Evolutionary conservation across 2,329 filamentous ascomycete species (phyloP).

Genomic region (Xylariaceae sp.): DNA sequence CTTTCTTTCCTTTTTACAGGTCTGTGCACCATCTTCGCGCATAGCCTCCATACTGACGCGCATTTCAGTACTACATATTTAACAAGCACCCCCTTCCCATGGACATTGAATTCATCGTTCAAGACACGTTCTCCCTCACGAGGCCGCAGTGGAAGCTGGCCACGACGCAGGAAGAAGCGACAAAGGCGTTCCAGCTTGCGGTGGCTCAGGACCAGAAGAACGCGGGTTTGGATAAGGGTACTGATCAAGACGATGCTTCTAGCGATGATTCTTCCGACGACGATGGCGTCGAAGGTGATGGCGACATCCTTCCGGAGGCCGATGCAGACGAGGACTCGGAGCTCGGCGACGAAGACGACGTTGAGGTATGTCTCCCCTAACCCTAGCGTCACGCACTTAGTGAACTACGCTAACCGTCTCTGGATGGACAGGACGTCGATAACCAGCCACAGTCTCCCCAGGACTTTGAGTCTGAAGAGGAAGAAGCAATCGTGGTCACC

Average conservation of each 20-base stretch:
- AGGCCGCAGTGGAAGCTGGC: conserved; percentile 93
- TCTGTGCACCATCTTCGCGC: conserved; percentile 36
- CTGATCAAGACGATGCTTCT: conserved; percentile 73
- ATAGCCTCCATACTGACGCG: conserved; percentile 17
- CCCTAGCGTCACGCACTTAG: background rate
- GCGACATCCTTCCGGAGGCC: conserved; percentile 63
- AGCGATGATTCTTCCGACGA: conserved; percentile 77
- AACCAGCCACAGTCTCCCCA: conserved; percentile 50
- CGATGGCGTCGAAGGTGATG: conserved; percentile 61
- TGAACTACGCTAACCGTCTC: conserved; percentile 9
- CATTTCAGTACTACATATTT: conserved; percentile 83
- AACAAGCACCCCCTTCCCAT: conserved; percentile 89
- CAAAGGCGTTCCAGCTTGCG: conserved; percentile 81
- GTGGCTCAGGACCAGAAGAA: conserved; percentile 87
- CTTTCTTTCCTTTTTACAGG: conserved; percentile 93
- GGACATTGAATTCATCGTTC: conserved; percentile 96
- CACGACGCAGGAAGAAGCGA: conserved; percentile 78
- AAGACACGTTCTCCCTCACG: conserved; percentile 84
- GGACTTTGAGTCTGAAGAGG: conserved; percentile 74
- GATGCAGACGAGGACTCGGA: conserved; percentile 62
- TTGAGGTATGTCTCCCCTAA: conserved; percentile 49
- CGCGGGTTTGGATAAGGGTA: conserved; percentile 68
- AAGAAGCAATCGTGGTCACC: conserved; percentile 90
- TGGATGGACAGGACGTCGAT: conserved; percentile 49
- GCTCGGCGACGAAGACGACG: conserved; percentile 63